phyloP scores from a whole-genome alignment of 257 asterid genomes.

The Solanum okadae region DNA sequence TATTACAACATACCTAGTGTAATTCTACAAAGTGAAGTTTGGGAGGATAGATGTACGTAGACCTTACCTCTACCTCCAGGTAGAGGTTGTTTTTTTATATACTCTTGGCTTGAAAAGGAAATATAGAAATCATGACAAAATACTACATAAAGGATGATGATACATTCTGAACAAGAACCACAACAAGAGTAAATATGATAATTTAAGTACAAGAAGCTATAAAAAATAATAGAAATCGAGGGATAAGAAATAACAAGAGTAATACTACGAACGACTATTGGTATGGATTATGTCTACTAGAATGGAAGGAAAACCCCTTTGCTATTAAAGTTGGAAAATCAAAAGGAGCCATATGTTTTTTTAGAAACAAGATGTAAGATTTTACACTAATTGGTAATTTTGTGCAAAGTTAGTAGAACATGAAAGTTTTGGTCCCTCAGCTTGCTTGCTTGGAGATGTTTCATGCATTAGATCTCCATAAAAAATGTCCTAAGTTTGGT shows the following conservation, averaged over 20 bases:
- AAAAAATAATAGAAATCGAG: neutral
- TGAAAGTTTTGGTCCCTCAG: neutral
- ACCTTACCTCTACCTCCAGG: neutral
- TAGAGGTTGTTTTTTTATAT: too few species aligned
- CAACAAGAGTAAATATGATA: too few species aligned
- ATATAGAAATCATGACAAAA: neutral
- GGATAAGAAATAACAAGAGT: neutral
- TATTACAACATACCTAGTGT: neutral
- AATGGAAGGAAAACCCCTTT: neutral
- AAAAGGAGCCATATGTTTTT: neutral
- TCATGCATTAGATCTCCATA: neutral
- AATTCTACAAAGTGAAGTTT: neutral
- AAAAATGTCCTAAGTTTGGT: neutral
- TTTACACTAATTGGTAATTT: neutral
- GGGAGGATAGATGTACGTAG: neutral
- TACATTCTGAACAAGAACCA: neutral
- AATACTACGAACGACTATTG: neutral
- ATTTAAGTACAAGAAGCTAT: neutral
- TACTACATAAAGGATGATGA: neutral
- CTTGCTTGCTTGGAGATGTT: neutral
- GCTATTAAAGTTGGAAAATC: too few species aligned
- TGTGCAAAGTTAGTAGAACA: neutral
- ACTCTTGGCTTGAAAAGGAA: neutral
- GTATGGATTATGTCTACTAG: neutral
- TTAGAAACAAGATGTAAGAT: neutral